Evolutionary conservation across 2,329 filamentous ascomycete species (phyloP), one percentile per base, ranked within the genome.

Genomic region (Diplodia mutila): DNA sequence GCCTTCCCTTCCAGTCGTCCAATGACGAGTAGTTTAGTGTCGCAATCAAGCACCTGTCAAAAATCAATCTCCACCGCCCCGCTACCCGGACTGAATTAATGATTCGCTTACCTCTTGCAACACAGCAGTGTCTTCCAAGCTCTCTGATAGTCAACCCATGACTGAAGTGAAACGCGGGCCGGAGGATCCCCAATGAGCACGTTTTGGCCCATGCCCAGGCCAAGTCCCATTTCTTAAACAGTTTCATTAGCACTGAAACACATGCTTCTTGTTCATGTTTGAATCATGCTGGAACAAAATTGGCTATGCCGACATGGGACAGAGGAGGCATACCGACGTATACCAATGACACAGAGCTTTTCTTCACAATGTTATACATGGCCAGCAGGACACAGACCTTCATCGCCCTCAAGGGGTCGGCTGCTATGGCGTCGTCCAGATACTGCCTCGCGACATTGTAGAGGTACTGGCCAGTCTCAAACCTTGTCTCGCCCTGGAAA

Each of bases 331-430:
- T 69, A 73, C 71, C 72, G 46, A 73, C 68, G 39, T 70, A 73
- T 18, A 70, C 70, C 16, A 72, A 34, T 14, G 72, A 67, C 1
- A 73, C 71, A 12, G 54, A 67, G 7, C 67, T 71, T n/a, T 73
- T 70, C 18, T 70, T 59, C 14, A 70, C 61, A 25, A 73, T 69
- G 29, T 73, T 73, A 55, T 73, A 73, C 65, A 73, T 69, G 12
- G 67, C 69, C n/a, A 73, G 46, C 11, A 73, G 61, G 1, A 69
- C 68, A 25, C 71, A 73, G 1, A 72, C 46, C 39, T 72, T 73
- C 69, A 73, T 72, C 1, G 70, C 71, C 21, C 71, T 68, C 14
- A 73, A 53, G 16, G 72, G 71, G 48, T 71, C 68, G 8, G 65
- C 18, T 32, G 69, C 59, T 21, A 73, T 71, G 18, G 70, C 68